Conservation (phyloP, 2,329 filamentous ascomycete genomes). For the Penicillium sp. region DNA sequence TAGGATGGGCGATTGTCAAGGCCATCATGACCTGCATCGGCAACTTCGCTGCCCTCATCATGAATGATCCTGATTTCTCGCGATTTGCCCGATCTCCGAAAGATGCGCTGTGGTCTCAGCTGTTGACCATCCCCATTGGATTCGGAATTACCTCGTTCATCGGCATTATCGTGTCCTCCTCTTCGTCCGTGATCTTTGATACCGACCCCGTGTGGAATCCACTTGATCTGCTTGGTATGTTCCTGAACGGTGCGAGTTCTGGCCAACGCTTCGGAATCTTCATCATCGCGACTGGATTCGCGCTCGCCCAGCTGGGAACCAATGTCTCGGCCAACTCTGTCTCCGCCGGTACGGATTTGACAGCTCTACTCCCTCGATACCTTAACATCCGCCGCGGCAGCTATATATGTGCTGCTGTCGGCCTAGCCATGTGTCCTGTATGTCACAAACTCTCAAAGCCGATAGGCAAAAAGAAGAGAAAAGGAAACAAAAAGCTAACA, state of each 20-base stretch:
- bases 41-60: constrained; percentile 87
- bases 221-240: constrained; percentile 66
- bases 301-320: constrained; percentile 80
- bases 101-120: constrained; percentile 80
- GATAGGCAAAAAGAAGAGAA: background rate
- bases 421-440: constrained; percentile 82
- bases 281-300: constrained; percentile 70
- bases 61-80: constrained; percentile 80
- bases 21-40: constrained; percentile 88
- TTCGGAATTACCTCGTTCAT: constrained; percentile 85
- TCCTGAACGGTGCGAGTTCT: constrained; percentile 70
- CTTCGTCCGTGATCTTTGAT: constrained; percentile 65
- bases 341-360: constrained; percentile 81
- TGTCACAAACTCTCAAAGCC: background rate
- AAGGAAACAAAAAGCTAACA: constrained; percentile 15
- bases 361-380: constrained; percentile 76
- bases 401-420: constrained; percentile 80
- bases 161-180: constrained; percentile 77
- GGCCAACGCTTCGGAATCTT: constrained; percentile 76
- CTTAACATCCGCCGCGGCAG: constrained; percentile 85
- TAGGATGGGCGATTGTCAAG: constrained; percentile 82
- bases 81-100: constrained; percentile 78
- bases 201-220: constrained; percentile 73
- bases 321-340: constrained; percentile 88
- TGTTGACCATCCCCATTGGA: constrained; percentile 71